These are phyloP conservation scores for Fusarium brachygibbosum DNA, from an alignment of 2,329 filamentous ascomycete species.

Conservation along the genomic window DNA sequence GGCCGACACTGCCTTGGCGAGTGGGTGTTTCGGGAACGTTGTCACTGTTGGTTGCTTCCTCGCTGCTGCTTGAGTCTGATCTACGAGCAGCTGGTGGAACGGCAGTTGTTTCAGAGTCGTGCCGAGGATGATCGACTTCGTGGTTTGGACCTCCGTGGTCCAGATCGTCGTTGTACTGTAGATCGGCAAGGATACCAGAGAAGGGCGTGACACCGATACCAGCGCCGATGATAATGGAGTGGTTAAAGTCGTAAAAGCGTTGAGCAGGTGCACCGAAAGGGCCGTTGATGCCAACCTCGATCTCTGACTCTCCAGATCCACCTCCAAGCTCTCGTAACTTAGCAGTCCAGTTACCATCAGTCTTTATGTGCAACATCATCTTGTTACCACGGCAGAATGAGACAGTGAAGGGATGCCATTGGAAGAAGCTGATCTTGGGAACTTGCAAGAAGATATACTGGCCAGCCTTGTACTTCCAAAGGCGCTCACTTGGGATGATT, in stretches of 20 bases:
- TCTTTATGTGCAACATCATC: slow-evolving; percentile 70
- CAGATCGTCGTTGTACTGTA: slow-evolving; percentile 62
- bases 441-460: slow-evolving; percentile 71
- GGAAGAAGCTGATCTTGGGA: slow-evolving; percentile 64
- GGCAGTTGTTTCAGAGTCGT: slow-evolving; percentile 23
- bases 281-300: slow-evolving; percentile 68
- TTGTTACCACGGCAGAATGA: slow-evolving; percentile 66
- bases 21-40: slow-evolving; percentile 5
- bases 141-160: slow-evolving; percentile 49
- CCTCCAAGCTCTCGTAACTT: slow-evolving; percentile 60
- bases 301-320: slow-evolving; percentile 52
- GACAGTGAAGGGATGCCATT: slow-evolving; percentile 73
- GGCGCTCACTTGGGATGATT: slow-evolving; percentile 61
- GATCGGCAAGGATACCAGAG: slow-evolving; percentile 67
- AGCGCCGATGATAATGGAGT: slow-evolving; percentile 67
- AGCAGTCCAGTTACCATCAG: slow-evolving; percentile 69
- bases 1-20: background rate
- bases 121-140: background rate
- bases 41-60: background rate
- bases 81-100: rapidly evolving
- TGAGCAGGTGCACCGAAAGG: slow-evolving; percentile 71
- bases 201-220: slow-evolving; percentile 72
- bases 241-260: slow-evolving; percentile 69
- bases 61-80: background rate
- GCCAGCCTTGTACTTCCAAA: slow-evolving; percentile 68